Evolutionary conservation across 768 basidiomycete species (phyloP), one percentile per base, ranked within the genome.

Genomic region (Lactarius sanguifluus): DNA sequence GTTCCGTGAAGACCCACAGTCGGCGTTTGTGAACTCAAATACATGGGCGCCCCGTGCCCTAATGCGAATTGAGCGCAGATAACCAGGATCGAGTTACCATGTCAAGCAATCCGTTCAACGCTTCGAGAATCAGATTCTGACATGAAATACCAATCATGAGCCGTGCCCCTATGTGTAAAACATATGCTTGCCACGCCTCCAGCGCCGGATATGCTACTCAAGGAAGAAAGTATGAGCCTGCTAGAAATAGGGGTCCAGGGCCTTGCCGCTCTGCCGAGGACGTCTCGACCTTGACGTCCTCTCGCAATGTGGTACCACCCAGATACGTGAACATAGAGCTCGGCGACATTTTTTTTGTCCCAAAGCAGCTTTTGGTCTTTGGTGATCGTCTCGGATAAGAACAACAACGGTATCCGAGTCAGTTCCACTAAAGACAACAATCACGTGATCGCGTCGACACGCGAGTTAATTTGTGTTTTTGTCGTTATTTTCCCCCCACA

Each of bases 401-500:
- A 52, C 4, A n/a, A 52, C 20, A 52, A 9, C 16, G 9, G 40
- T 16, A 13, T 16, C 34, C 34, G 9, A 34, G 34, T 1, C 40
- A 2, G 15, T 40, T 13, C 6, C 15, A 40, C 16, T 18, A 18
- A 41, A 18, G 64, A 30, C 45, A 59, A 50, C 20, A 41, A 18
- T 65, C 70, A 70, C 64, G 70, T 70, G 68, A 67, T 56, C 68
- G 68, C 57, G 69, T 69, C 8, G 38, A 56, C 12, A 50, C 54
- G 36, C 47, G 38, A 15, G n/a, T 47, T 28, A 50, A 52, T 56
- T 55, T n/a, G 28, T 40, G 52, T 36, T 32, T 47, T 54, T 43
- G 54, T 54, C 41, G 23, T 30, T 47, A 45, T 16, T 38, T 43
- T 16, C 34, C 36, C 15, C 32, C 12, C 52, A 25, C 30, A 28